Percentiles rank a stretch among this genome's conserved stretches.
phyloP scores from a whole-genome alignment of 495 filamentous ascomycete genomes.

The Choiromyces venosus region DNA sequence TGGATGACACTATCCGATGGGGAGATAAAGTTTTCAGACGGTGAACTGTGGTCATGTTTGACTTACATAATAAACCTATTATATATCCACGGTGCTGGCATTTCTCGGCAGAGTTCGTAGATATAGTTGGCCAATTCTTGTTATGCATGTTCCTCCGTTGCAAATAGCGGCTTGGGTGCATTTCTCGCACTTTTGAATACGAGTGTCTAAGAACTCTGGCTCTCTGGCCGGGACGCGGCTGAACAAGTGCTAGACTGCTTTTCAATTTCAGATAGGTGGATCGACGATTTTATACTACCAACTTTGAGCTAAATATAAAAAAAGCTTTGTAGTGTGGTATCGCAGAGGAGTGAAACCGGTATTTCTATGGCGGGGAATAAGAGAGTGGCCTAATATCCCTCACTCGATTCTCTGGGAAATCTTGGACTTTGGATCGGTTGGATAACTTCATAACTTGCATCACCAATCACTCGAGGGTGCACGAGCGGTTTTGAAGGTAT shows the following conservation, averaged over 20 bases:
- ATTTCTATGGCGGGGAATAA: neutral
- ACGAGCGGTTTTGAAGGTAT: neutral
- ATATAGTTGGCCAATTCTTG: too few species aligned
- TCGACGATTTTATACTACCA: neutral
- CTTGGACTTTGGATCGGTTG: neutral
- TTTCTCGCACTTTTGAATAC: neutral
- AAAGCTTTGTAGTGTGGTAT: neutral
- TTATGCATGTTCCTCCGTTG: too few species aligned
- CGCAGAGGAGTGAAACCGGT: neutral
- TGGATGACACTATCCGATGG: too few species aligned
- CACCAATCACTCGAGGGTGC: neutral
- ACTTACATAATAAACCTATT: too few species aligned
- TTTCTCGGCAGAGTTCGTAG: too few species aligned
- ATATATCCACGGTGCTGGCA: too few species aligned
- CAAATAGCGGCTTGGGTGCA: neutral
- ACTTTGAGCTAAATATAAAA: neutral
- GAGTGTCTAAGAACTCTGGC: neutral
- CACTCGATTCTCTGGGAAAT: too few species aligned
- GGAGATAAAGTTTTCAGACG: too few species aligned
- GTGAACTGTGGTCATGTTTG: too few species aligned
- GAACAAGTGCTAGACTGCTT: neutral
- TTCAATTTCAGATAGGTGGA: neutral
- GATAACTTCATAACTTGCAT: neutral
- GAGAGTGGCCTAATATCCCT: neutral
- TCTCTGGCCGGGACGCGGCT: neutral